Evolutionary conservation across 2,329 filamentous ascomycete species (phyloP).

Genomic region (Fusarium zealandicum): DNA sequence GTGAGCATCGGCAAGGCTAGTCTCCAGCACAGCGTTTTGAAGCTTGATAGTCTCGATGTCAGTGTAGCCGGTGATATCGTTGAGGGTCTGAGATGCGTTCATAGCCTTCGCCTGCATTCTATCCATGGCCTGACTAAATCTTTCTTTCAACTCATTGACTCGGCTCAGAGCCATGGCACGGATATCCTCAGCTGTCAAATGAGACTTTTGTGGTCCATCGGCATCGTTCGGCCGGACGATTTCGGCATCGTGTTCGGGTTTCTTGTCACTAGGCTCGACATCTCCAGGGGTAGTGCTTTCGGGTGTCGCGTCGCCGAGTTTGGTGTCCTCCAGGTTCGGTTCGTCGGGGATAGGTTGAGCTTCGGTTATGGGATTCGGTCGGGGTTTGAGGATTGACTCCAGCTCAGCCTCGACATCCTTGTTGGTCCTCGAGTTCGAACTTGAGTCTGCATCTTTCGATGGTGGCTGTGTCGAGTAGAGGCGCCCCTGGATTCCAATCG

Average conservation of each 20-base stretch:
- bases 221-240: conserved; percentile 6
- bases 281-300: conserved; percentile 5
- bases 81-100: conserved; percentile 85
- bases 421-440: conserved; percentile 19
- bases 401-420: conserved; percentile 29
- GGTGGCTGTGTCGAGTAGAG: conserved; percentile 42
- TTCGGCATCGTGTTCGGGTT: conserved; percentile 2
- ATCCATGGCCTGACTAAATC: conserved; percentile 74
- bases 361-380: conserved; percentile 19
- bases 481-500: conserved; percentile 35
- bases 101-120: conserved; percentile 85
- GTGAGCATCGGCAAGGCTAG: conserved; percentile 65
- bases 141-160: conserved; percentile 45
- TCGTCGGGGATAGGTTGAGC: conserved; percentile 15
- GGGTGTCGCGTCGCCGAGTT: neutral
- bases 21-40: conserved; percentile 75
- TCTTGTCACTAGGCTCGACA: conserved; percentile 4
- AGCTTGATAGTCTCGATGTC: conserved; percentile 86
- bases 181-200: conserved; percentile 34
- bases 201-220: conserved; percentile 7
- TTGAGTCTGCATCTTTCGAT: conserved; percentile 23
- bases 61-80: conserved; percentile 93
- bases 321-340: conserved; percentile 13
- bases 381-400: conserved; percentile 32
- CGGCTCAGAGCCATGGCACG: conserved; percentile 46